These are phyloP conservation scores for Pichia exigua DNA, from an alignment of 805 yeast genomes.

Conservation along the genomic window DNA sequence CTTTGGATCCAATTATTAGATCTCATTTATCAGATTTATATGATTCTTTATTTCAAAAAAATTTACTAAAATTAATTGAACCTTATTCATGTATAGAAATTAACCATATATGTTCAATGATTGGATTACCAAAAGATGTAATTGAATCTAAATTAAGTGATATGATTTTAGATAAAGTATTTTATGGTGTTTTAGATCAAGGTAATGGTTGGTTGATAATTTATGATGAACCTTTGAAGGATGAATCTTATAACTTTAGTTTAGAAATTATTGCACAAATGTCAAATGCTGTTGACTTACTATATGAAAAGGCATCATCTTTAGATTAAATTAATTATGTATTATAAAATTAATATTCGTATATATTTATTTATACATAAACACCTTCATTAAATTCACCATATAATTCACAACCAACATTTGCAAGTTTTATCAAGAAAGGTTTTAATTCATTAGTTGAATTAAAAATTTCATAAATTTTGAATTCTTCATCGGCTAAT, in stretches of 20 bases:
- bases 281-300: slow-evolving; percentile 79
- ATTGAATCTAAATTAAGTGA: slow-evolving; percentile 93
- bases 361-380: slow-evolving; percentile 19
- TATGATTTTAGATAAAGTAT: slow-evolving; percentile 94
- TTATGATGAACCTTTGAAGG: slow-evolving; percentile 82
- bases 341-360: not conserved
- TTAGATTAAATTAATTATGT: slow-evolving; percentile 41
- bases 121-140: slow-evolving; percentile 80
- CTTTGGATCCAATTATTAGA: slow-evolving; percentile 80
- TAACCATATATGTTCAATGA: slow-evolving; percentile 75
- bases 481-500: slow-evolving; percentile 61
- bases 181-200: slow-evolving; percentile 94
- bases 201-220: slow-evolving; percentile 96
- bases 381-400: slow-evolving; percentile 33
- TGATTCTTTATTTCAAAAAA: slow-evolving; percentile 88
- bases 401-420: slow-evolving; percentile 34
- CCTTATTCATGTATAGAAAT: slow-evolving; percentile 96
- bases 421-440: slow-evolving; percentile 50
- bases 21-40: slow-evolving; percentile 89
- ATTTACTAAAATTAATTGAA: slow-evolving; percentile 87
- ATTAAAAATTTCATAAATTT: slow-evolving; percentile 57
- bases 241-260: slow-evolving; percentile 81
- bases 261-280: slow-evolving; percentile 80
- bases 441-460: slow-evolving; percentile 34
- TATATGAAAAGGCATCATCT: slow-evolving; percentile 88